Base-by-base conservation (phyloP, 768 basidiomycete genomes). In the Cyclocybe cylindracea region DNA sequence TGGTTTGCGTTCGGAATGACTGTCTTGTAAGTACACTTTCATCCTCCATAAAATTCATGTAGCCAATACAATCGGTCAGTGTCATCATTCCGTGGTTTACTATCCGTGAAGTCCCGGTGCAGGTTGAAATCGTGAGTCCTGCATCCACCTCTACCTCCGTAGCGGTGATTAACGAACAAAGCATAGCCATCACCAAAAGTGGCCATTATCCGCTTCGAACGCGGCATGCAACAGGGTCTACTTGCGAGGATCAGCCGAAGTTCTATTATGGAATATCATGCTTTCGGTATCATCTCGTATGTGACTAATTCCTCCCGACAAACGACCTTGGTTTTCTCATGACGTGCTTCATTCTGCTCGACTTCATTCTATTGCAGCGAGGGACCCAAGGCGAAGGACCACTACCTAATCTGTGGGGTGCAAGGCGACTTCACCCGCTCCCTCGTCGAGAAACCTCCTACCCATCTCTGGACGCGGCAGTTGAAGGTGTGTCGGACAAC, bases 201-300 rank as follows among this genome's bases (percentile, higher is more conserved):
- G 10, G 89, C 85, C 5, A 74, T 92, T 40, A 74, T 92, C 56
- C 86, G 88, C 44, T 90, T 91, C 59, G 78, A 87, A 69, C 83
- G 89, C 54, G 90, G 90, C 31, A 91, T 92, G 89, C 89, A 91
- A 65, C 90, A 91, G 63, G 89, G 90, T 42, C 71, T 92, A 47
- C 74, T 91, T 43, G 83, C 87, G 61, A 85, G 90, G 61, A 83
- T 92, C 66, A 86, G 86, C 67, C 86, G 89, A 66, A 79, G 81
- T 60, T 77, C 84, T 39, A 74, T 90, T 53, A 79, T 86, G 80
- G 90, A 92, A 68, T 92, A 90, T 66, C 90, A 91, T 64, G 89
- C 89, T 10, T 92, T 92, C 60, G 90, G 90, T 53, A 85, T 87
- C 63, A 83, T 92, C 61, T 89, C 87, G 87, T 89, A 67, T 18